Evolutionary conservation across 2,329 filamentous ascomycete genomes (phyloP), one percentile per base, ranked within the genome.

Genomic region (Fusarium sp.): DNA sequence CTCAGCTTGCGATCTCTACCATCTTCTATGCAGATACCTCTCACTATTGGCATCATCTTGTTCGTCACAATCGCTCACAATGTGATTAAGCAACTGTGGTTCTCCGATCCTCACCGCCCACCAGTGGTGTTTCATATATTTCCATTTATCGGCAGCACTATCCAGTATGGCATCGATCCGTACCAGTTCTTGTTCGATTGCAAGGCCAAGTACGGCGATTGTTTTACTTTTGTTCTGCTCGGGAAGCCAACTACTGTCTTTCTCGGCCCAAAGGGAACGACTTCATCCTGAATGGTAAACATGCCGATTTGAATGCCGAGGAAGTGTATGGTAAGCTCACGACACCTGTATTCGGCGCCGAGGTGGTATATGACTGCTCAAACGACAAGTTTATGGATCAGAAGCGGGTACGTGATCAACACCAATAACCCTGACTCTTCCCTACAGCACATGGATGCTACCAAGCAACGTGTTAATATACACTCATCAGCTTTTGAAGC

Each of bases 301-400:
- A 92, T 70, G 91, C 89, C 76, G 92, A 96, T 71, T 87, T 96
- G 68, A 93, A 91, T 72, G 93, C 93, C 15, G 93, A 96, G 77
- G 92, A 96, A 69, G 90, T 96, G 53, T 96, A 96, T 77, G 88
- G 86, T 42, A 89, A 90, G 41, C 82, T 97, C 51, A 87, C 85
- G 2, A 87, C 84, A 4, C 85, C 85, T 10, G 84, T 87, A 4
- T 96, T 96, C 74, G 92, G 92, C 58, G 86, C 85, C 63, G 88
- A 93, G 76, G 92, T 96, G 11, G 90, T 96, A 23, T 96, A 96
- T 74, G 92, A 96, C 73, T 95, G 92, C 76, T 90, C 92, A 10
- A 96, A 95, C 74, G 82, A 91, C 41, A 94, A 95, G 76, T 84
- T 96, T 67, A 95, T 96, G 92, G 92, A 96, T 78, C 92, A 96